These are phyloP conservation scores for Pyrenophora teres DNA, from an alignment of 2,329 filamentous ascomycete species.

Conservation along the genomic window DNA sequence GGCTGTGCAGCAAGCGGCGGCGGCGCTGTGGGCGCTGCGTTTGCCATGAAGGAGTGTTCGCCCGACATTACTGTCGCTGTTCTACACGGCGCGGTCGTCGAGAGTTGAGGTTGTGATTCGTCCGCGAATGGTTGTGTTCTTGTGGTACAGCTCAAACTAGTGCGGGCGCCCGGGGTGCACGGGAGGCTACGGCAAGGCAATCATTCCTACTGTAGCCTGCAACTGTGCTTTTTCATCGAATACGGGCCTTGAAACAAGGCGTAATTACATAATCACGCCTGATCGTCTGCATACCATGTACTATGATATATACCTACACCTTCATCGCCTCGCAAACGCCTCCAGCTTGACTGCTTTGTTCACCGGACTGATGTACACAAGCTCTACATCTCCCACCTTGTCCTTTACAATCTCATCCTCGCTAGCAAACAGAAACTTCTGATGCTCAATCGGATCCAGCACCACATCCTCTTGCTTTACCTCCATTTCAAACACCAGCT, in stretches of 20 bases:
- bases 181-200: conserved; percentile 13
- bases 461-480: conserved; percentile 33
- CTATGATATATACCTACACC: too few relatives aligned
- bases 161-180: conserved; percentile 14
- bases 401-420: conserved; percentile 48
- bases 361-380: conserved; percentile 38
- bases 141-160: conserved; percentile 11
- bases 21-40: conserved; percentile 32
- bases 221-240: conserved; percentile 10
- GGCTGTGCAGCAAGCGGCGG: conserved; percentile 41
- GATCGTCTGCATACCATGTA: not conserved
- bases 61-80: conserved; percentile 36
- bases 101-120: conserved; percentile 25
- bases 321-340: conserved; percentile 28
- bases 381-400: conserved; percentile 27
- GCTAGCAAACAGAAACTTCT: conserved; percentile 47
- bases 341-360: conserved; percentile 44
- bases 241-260: not conserved
- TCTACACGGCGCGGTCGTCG: conserved; percentile 14
- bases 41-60: conserved; percentile 49
- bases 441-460: conserved; percentile 51
- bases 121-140: conserved; percentile 14
- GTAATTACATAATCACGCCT: conserved; percentile 3
- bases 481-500: conserved; percentile 45
- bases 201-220: conserved; percentile 6